Evolutionary conservation across 2,329 filamentous ascomycete species (phyloP), one percentile per base, ranked within the genome.

Genomic region (Ophiocordyceps australis): DNA sequence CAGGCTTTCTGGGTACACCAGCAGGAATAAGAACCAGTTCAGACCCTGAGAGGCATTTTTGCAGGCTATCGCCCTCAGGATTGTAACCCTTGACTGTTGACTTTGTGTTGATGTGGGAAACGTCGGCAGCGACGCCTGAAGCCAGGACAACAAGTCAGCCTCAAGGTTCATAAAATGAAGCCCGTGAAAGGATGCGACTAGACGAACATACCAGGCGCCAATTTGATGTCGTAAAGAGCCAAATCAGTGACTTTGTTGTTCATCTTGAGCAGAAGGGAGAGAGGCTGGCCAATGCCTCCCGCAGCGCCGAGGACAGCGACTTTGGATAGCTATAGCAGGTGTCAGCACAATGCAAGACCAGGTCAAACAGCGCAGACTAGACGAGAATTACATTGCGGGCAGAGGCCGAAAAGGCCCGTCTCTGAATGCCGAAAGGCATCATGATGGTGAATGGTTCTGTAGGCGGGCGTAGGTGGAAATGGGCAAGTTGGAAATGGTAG

Each of bases 41-140:
- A 47, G 83, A 65, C 50, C 70, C 85, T 62, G 80, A 78, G 54
- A 98, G 72, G 47, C 75, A 76, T 38, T 66, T 67, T 44, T 69
- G 68, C 35, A 95, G 77, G 46, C 81, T 81, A 32, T 65, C 62
- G 35, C 76, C 62, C 37, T 67, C 76, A 39, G 83, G 69, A 40
- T 83, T 75, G 58, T 86, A 92, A 52, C 89, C 89, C 47, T 68
- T 85, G 57, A 95, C 86, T 44, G 58, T 74, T 65, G 79, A 86
- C 75, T 92, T 91, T 61, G 86, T 94, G 76, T 95, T 95, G 73
- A 98, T 83, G 69, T 98, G 89, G 50, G 79, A 80, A 58, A 98
- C 74, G 59, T 98, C 89, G 54, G 89, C 89, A 45, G 86, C 89
- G 57, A 98, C 89, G 76, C 86, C 86, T 89, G 43, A 20, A n/a